Evolutionary conservation across 257 asterid species (phyloP).

Genomic region (Cordia subcordata): DNA sequence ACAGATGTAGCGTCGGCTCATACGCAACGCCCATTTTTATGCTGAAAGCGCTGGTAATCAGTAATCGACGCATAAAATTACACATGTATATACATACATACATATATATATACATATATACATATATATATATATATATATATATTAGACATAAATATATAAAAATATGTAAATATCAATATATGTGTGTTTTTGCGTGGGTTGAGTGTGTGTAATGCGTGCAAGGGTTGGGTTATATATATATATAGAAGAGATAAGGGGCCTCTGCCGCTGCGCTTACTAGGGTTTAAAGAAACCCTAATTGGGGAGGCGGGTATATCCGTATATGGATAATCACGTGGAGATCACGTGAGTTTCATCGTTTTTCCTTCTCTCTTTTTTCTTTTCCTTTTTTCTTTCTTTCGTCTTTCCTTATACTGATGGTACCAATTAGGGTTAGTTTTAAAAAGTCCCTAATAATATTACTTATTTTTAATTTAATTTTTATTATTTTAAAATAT

Average conservation of each 20-base stretch:
- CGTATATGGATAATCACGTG: background rate
- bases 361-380: too few species aligned
- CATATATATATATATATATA: too few species aligned
- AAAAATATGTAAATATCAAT: too few species aligned
- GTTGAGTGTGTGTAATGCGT: background rate
- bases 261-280: background rate
- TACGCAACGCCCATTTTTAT: conserved; percentile 48
- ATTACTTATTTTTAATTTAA: too few species aligned
- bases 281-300: background rate
- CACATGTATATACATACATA: background rate
- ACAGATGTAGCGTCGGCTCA: conserved; percentile 52
- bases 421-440: too few species aligned
- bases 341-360: background rate
- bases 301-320: background rate
- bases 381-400: too few species aligned
- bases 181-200: background rate
- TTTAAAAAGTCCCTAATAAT: too few species aligned
- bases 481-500: too few species aligned
- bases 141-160: background rate
- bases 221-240: too few species aligned
- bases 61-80: conserved; percentile 53
- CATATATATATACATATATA: too few species aligned
- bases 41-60: conserved; percentile 56
- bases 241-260: background rate
- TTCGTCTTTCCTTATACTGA: too few species aligned